phyloP scores from a whole-genome alignment of 2,329 filamentous ascomycete species.

The Plenodomus biglobosus region DNA sequence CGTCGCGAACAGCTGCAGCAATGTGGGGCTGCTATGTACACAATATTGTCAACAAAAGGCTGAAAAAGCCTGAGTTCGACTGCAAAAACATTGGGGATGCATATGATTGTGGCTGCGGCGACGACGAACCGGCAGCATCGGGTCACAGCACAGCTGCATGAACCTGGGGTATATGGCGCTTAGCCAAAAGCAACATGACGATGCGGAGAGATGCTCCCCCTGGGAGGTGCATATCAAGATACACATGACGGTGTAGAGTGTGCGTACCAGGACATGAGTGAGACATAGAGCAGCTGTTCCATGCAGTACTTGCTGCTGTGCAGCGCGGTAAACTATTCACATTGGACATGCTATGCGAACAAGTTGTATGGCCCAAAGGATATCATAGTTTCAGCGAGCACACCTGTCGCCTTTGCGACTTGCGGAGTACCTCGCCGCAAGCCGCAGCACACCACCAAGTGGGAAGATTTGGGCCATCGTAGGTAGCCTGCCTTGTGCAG shows the following conservation, averaged over 20 bases:
- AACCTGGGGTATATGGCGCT: slow-evolving; percentile 12
- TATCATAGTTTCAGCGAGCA: slow-evolving; percentile 2
- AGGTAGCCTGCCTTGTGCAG: slow-evolving; percentile 6
- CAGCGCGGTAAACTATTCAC: slow-evolving; percentile 8
- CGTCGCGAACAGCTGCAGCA: slow-evolving; percentile 62
- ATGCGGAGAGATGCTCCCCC: slow-evolving; percentile 10
- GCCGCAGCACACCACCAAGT: neutral
- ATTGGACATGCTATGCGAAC: slow-evolving; percentile 7
- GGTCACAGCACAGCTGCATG: slow-evolving; percentile 21
- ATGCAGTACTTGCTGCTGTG: slow-evolving; percentile 6
- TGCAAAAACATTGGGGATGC: slow-evolving; percentile 66
- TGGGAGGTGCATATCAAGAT: slow-evolving; percentile 7
- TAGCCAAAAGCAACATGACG: slow-evolving; percentile 13
- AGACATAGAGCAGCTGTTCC: slow-evolving; percentile 4
- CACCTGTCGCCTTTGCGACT: slow-evolving; percentile 6
- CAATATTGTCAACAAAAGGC: slow-evolving; percentile 65
- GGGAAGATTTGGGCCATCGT: neutral
- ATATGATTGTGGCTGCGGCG: slow-evolving; percentile 65
- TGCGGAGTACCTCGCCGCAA: slow-evolving; percentile 8
- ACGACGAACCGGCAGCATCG: slow-evolving; percentile 49
- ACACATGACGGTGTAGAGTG: neutral
- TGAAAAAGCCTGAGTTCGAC: slow-evolving; percentile 63
- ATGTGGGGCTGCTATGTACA: slow-evolving; percentile 69
- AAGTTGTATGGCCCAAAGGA: neutral
- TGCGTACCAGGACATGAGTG: neutral